Evolutionary conservation across 345 rosid species (phyloP), one percentile per base, ranked within the genome.

Genomic region (Atalantia buxifolia): DNA sequence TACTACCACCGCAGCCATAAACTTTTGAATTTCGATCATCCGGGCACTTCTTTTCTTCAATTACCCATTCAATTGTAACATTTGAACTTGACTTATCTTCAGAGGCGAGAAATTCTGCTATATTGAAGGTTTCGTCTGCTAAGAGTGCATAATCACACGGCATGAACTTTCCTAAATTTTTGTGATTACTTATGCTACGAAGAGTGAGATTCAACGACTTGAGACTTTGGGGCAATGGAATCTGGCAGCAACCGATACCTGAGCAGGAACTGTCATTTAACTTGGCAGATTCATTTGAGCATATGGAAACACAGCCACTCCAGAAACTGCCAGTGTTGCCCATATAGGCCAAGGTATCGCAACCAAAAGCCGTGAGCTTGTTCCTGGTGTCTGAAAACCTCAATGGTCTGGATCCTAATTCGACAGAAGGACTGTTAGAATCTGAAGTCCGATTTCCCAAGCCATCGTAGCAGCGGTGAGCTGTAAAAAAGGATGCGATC

Each of bases 201-300:
- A 66, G 27, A 35, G 12, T 66, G 48, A 66, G 22, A 18, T 36
- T 66, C 50, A 84, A 28, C 3, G 68, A 68, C 56, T 80, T 53
- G 14, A 80, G 64, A 13, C 55, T 35, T 2, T 6, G 12, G 4
- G 85, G 87, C 4, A 85, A 19, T 5, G 74, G 24, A 13, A 73
- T 66, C 63, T 77, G 83, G 28, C 84, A 84, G 74, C 83, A 84
- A 6, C 87, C 85, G 18, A 67, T 16, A 0, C 84, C 84, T 1
- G 84, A 76, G 35, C 87, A 84, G 24, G 60, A 56, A 57, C 30
- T 56, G 1, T 57, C 38, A 13, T 1, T 57, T 48, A 4, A 4
- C 2, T 55, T 55, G 59, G 3, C n/a, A 1, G 19, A 0, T 9
- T 22, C 33, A 24, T n/a, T 24, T 28, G 67, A 31, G 74, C 85